Evolutionary conservation across 2,329 filamentous ascomycete species (phyloP).

Genomic region (Tolypocladium capitatum): DNA sequence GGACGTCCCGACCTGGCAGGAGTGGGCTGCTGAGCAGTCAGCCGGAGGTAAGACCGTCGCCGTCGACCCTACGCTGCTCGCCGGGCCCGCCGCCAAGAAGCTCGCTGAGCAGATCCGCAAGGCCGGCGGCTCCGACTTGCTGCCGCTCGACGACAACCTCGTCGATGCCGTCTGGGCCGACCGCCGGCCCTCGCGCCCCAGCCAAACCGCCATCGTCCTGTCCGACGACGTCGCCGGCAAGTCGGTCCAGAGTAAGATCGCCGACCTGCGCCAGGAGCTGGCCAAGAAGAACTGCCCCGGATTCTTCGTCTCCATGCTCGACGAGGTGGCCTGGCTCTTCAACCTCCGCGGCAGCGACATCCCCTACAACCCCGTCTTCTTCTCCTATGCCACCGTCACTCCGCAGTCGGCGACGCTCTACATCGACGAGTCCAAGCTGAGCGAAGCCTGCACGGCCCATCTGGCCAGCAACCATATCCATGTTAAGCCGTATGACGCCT

Average conservation of each 20-base stretch:
- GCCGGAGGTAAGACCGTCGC: constrained; percentile 77
- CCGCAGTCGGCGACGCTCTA: constrained; percentile 67
- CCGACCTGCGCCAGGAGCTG: constrained; percentile 78
- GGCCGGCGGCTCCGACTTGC: constrained; percentile 64
- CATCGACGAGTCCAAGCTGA: constrained; percentile 67
- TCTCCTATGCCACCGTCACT: constrained; percentile 87
- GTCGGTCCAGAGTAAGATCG: constrained; percentile 67
- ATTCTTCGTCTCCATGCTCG: constrained; percentile 86
- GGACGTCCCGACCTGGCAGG: constrained; percentile 93
- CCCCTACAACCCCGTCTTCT: constrained; percentile 96
- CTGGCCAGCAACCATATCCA: constrained; percentile 56
- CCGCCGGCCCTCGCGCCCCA: constrained; percentile 59
- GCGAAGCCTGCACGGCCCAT: constrained; percentile 52
- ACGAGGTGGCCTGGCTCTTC: constrained; percentile 98
- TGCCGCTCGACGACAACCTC: constrained; percentile 67
- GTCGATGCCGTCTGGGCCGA: constrained; percentile 82
- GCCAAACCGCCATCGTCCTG: constrained; percentile 62
- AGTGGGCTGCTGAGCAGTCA: constrained; percentile 85
- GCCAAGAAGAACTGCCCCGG: constrained; percentile 79
- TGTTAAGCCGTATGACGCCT: constrained; percentile 68
- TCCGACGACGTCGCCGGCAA: constrained; percentile 67
- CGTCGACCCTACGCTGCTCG: constrained; percentile 80
- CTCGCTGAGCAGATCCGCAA: constrained; percentile 78
- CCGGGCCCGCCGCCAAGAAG: constrained; percentile 50
- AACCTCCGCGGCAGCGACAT: constrained; percentile 93